Base-by-base conservation (phyloP, 768 basidiomycete genomes). In the Agrocybe pediades region DNA sequence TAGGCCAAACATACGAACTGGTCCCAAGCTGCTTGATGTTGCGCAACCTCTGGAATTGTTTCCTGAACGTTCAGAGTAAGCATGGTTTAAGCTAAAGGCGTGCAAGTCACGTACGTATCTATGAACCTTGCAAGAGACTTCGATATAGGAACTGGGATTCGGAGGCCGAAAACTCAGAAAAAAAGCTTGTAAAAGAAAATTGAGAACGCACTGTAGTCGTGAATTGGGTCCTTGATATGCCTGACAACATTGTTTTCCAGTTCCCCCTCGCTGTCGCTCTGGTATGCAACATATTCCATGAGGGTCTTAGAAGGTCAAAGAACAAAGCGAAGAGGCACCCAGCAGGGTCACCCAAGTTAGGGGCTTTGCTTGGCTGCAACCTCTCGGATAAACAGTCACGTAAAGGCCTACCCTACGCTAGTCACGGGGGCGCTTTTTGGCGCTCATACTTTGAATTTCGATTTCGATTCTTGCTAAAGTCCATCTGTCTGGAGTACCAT, bases 1-100 rank as follows among this genome's bases (percentile, higher is more conserved):
- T 81, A 0, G 86, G 83, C 82, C 87, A 93, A 24, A 93, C 87
- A 56, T 81, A 83, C 58, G 83, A 86, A 0, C 87, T 80, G 4
- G 87, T 82, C 0, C 92, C 92, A 7, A 94, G 82, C 63, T 94
- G 92, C 57, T 92, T 92, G 61, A 94, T 80, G 51, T 79, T 69
- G 26, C 91, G 78, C 41, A 94, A 74, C 2, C 92, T 79, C 61
- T 94, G 92, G 61, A 93, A 92, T 44, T 90, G 85, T 51, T 74
- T 77, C 7, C 88, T 90, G 62, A 3, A 58, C 41, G 47, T 24
- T 48, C 54, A 17, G 54, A 23, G 24, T 44, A 53, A 23, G 39
- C n/a, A 26, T 49, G 41, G 45, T 26, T 53, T 36, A 30, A 26
- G 43, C 30, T 8, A 8, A 44, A 39, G 9, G 26, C 15, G 8